phyloP scores from a whole-genome alignment of 2,329 filamentous ascomycete genomes.

The Aspergillus puulaauensis region DNA sequence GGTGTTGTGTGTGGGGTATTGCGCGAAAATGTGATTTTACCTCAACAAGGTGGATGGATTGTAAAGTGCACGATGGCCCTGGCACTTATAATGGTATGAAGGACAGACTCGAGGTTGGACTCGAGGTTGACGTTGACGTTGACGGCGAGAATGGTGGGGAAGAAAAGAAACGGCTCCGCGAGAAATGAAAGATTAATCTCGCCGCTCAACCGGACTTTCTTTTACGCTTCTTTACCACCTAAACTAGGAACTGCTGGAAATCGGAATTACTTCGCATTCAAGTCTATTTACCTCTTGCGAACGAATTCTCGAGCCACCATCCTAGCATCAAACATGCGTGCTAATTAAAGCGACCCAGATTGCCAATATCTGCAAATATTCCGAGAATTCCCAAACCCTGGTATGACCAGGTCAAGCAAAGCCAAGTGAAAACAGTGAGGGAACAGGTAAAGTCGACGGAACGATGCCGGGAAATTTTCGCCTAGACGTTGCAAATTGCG shows the following conservation, averaged over 20 bases:
- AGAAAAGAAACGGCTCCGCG: background rate
- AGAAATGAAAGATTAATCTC: background rate
- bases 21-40: conserved; percentile 1
- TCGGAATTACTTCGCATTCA: background rate
- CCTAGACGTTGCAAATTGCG: conserved; percentile 11
- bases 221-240: background rate
- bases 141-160: background rate
- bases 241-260: background rate
- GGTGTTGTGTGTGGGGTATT: background rate
- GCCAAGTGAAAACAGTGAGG: conserved; percentile 10
- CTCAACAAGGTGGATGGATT: background rate
- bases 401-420: conserved; percentile 1
- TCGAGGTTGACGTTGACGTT: background rate
- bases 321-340: background rate
- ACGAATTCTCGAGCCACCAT: background rate
- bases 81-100: background rate
- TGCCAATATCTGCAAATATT: conserved; percentile 1
- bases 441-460: conserved; percentile 1
- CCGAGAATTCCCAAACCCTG: conserved; percentile 1
- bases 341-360: background rate
- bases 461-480: conserved; percentile 11
- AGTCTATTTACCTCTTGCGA: background rate
- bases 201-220: conserved; percentile 7
- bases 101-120: background rate
- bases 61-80: background rate